phyloP scores from a whole-genome alignment of 2,329 filamentous ascomycete species.

The Ilyonectria sp. region DNA sequence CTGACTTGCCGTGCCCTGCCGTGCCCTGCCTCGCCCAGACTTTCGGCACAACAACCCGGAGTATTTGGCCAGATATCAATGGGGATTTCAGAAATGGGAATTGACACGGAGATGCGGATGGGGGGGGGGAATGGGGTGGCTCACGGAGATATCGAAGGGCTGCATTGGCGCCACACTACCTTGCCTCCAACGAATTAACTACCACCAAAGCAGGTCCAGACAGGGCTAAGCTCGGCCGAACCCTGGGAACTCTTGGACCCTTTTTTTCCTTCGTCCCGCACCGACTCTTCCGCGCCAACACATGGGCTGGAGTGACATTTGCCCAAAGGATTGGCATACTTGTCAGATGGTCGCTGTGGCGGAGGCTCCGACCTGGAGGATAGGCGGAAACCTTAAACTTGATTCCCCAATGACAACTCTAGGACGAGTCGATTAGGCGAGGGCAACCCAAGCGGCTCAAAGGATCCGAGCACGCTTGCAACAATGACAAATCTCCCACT shows the following conservation, averaged over 20 bases:
- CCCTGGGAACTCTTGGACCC: neutral
- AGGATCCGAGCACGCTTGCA: neutral
- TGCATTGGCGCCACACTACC: neutral
- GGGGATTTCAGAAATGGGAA: neutral
- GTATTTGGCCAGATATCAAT: neutral
- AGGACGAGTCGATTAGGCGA: neutral
- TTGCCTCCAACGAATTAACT: neutral
- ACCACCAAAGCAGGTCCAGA: neutral
- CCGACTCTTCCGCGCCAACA: conserved; percentile 8
- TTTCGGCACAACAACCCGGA: too few relatives aligned
- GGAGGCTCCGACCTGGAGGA: conserved; percentile 8
- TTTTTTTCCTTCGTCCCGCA: conserved; percentile 27
- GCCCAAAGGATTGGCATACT: neutral
- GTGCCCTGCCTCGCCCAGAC: too few relatives aligned
- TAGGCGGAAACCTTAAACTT: conserved; percentile 25
- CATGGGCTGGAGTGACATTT: conserved; percentile 9
- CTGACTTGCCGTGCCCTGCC: neutral
- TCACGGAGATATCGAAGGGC: neutral
- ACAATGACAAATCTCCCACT: too few relatives aligned
- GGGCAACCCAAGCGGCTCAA: neutral
- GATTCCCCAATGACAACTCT: conserved; percentile 10
- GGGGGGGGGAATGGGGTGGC: neutral
- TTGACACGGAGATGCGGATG: neutral
- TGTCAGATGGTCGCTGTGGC: neutral
- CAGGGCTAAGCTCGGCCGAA: neutral